phyloP scores from a whole-genome alignment of 2,329 filamentous ascomycete species.

The Onygena corvina region DNA sequence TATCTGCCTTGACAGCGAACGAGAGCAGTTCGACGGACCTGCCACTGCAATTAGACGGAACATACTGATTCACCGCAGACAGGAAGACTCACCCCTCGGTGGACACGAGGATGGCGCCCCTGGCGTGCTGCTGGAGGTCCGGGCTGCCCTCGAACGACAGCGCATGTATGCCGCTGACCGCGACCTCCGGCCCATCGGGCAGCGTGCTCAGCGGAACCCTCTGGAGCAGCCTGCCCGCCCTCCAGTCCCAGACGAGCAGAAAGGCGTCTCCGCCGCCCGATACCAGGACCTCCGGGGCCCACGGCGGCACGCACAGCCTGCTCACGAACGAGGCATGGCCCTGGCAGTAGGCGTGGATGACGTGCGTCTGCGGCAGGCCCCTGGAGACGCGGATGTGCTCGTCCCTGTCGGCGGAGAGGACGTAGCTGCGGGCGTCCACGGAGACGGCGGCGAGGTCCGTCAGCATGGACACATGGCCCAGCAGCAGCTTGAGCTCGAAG shows the following conservation, averaged over 20 bases:
- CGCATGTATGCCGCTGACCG: constrained; percentile 44
- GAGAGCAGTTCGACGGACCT: constrained; percentile 55
- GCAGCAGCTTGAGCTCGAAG: constrained; percentile 65
- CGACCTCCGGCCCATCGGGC: constrained; percentile 22
- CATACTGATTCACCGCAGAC: background rate
- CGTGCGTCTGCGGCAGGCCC: constrained; percentile 66
- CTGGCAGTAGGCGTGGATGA: constrained; percentile 82
- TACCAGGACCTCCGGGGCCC: constrained; percentile 51
- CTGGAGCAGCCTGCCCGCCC: constrained; percentile 26
- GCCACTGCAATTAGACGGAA: constrained; percentile 24
- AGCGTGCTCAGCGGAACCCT: constrained; percentile 20
- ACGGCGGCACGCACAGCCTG: constrained; percentile 54
- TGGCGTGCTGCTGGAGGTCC: constrained; percentile 10
- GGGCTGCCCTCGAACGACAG: constrained; percentile 19
- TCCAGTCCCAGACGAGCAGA: constrained; percentile 76
- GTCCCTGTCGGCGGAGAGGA: constrained; percentile 57
- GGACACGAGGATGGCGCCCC: constrained; percentile 37
- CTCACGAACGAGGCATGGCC: constrained; percentile 79
- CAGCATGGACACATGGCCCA: constrained; percentile 92
- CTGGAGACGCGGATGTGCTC: constrained; percentile 83
- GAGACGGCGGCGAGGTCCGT: constrained; percentile 55
- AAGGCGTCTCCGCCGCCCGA: constrained; percentile 78
- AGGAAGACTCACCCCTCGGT: constrained; percentile 45
- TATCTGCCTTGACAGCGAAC: constrained; percentile 45
- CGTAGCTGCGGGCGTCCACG: constrained; percentile 43